Evolutionary conservation across 345 rosid species (phyloP).

Genomic region (Melastoma malabathricum): DNA sequence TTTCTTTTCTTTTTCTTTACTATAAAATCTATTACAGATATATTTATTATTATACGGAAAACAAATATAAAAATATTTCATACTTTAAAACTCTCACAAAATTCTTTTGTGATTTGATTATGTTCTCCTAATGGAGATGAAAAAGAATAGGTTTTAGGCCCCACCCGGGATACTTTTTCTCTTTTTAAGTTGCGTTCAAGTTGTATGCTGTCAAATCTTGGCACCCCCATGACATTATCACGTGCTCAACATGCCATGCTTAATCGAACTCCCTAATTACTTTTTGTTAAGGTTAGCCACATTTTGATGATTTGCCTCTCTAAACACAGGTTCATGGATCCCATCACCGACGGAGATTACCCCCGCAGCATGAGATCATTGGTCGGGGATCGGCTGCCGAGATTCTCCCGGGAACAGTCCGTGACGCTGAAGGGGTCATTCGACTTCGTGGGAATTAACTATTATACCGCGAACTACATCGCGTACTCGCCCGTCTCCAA

Average conservation of each 20-base stretch:
- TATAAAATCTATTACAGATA: not conserved
- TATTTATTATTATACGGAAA: not conserved
- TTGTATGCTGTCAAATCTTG: too few species aligned
- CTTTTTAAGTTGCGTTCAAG: too few species aligned
- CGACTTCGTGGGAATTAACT: conserved; percentile 33
- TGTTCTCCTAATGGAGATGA: too few species aligned
- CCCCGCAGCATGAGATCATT: conserved; percentile 20
- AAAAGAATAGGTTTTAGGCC: too few species aligned
- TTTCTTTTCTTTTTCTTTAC: not conserved
- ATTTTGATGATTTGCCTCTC: too few species aligned
- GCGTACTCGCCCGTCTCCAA: conserved; percentile 1
- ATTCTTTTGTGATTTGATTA: too few species aligned
- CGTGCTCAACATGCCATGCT: too few species aligned
- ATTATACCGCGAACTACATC: conserved; percentile 21
- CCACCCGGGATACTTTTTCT: too few species aligned
- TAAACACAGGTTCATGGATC: conserved; percentile 25
- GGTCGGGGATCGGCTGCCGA: conserved; percentile 20
- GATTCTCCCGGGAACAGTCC: conserved; percentile 16
- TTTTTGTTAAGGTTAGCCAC: not conserved
- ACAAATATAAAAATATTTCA: too few species aligned
- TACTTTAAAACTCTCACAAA: too few species aligned
- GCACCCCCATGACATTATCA: too few species aligned
- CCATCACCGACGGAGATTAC: conserved; percentile 25
- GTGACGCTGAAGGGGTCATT: conserved; percentile 14
- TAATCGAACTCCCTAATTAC: too few species aligned